A percentile compares a stretch with the other conserved stretches of the same genome.
These are phyloP conservation scores for Pulveroboletus sp. DNA, from an alignment of 768 basidiomycete species.

Conservation along the genomic window DNA sequence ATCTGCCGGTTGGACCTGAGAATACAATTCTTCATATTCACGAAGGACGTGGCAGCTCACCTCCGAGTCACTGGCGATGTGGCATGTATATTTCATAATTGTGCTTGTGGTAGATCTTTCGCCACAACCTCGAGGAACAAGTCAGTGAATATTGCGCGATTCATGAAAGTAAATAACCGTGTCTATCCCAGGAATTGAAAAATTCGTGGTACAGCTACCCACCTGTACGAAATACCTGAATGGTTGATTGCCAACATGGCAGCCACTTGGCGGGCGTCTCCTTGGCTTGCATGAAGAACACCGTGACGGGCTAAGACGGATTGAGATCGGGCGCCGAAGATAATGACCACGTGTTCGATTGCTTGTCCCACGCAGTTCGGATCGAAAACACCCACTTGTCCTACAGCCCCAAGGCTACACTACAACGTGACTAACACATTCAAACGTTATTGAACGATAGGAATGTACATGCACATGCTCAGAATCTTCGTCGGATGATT, in stretches of 20 bases:
- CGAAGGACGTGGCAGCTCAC: too few relatives aligned
- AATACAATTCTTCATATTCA: too few relatives aligned
- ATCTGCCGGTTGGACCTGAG: background rate
- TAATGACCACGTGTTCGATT: conserved; percentile 1
- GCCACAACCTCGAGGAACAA: too few relatives aligned
- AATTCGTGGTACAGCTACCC: background rate
- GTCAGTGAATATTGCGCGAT: background rate
- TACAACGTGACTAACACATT: conserved; percentile 28
- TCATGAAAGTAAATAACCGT: background rate
- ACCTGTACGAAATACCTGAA: background rate
- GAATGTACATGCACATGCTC: conserved; percentile 28
- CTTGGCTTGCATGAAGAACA: background rate
- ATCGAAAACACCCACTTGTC: conserved; percentile 5
- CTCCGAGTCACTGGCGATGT: too few relatives aligned
- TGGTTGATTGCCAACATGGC: conserved; percentile 2
- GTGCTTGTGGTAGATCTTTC: too few relatives aligned
- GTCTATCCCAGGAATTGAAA: background rate
- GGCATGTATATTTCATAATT: too few relatives aligned
- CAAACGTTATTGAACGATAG: conserved; percentile 24
- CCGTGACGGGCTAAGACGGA: background rate
- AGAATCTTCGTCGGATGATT: conserved; percentile 21
- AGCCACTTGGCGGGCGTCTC: conserved; percentile 9
- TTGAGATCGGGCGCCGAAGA: background rate
- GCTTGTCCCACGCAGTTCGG: conserved; percentile 1
- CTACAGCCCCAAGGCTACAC: conserved; percentile 20